Percentiles rank a stretch among this genome's conserved stretches.
These are phyloP conservation scores for Chenopodium berlandieri DNA, from an alignment of 148 eudicot genomes.

Conservation along the genomic window DNA sequence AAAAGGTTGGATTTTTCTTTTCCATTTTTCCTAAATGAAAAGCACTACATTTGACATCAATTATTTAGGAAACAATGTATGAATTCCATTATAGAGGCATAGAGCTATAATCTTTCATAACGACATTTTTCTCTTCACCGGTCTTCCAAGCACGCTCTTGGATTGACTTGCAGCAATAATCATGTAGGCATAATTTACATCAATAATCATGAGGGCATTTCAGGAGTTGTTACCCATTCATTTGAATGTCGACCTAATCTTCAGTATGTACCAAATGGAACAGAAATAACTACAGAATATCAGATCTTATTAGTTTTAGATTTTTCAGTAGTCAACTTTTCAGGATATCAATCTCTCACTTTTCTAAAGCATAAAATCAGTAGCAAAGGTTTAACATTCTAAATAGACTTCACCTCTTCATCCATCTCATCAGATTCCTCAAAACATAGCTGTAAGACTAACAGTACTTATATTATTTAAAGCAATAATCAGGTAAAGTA, in stretches of 20 bases:
- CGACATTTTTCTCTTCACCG: too few species aligned
- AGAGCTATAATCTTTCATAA: too few species aligned
- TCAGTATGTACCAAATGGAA: neutral
- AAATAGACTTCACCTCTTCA: conserved; percentile 20
- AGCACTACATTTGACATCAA: too few species aligned
- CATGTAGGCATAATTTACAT: neutral
- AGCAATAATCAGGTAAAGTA: neutral
- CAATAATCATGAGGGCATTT: neutral
- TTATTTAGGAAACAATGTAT: too few species aligned
- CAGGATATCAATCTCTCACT: neutral
- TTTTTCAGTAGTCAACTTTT: neutral
- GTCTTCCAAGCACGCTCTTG: too few species aligned
- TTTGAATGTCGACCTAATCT: neutral
- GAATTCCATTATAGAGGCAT: too few species aligned
- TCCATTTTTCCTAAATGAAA: too few species aligned
- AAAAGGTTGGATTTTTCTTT: too few species aligned
- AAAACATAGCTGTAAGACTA: conserved; percentile 10
- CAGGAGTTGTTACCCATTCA: neutral
- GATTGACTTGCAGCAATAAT: neutral
- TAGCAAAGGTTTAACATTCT: neutral
- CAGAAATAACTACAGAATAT: neutral
- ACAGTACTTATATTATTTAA: neutral
- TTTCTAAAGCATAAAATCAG: neutral
- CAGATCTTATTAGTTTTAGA: neutral
- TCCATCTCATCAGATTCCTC: conserved; percentile 27